phyloP scores from a whole-genome alignment of 331 rosid species.

The Cydonia oblonga region DNA sequence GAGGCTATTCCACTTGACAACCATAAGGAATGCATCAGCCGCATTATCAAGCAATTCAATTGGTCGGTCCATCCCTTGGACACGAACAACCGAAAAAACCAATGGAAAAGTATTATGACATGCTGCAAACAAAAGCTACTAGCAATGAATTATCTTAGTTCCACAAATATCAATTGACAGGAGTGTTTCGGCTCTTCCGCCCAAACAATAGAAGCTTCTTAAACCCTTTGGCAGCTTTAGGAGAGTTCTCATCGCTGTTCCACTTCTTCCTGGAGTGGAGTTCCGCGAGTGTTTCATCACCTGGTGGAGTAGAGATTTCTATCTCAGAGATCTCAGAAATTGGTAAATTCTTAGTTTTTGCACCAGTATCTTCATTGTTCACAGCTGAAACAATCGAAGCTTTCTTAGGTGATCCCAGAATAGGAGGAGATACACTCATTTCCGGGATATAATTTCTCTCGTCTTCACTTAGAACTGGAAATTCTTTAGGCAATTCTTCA shows the following conservation, averaged over 20 bases:
- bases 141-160: constrained; percentile 11
- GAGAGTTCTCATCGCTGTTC: constrained; percentile 65
- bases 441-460: constrained; percentile 26
- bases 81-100: constrained; percentile 15
- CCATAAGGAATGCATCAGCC: constrained; percentile 24
- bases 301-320: constrained; percentile 51
- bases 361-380: constrained; percentile 27
- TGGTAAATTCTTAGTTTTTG: constrained; percentile 18
- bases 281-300: constrained; percentile 29
- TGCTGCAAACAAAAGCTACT: constrained; percentile 17
- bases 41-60: constrained; percentile 24
- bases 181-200: constrained; percentile 41
- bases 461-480: constrained; percentile 30
- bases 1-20: constrained; percentile 25
- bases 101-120: constrained; percentile 4
- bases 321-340: constrained; percentile 34
- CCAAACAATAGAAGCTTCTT: constrained; percentile 93
- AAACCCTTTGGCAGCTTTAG: constrained; percentile 72
- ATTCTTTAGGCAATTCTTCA: constrained; percentile 21
- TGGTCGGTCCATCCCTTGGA: constrained; percentile 10
- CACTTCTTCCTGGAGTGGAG: constrained; percentile 81
- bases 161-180: constrained; percentile 18
- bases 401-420: constrained; percentile 30
- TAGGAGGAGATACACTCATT: constrained; percentile 23
- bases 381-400: constrained; percentile 14